phyloP scores from a whole-genome alignment of 768 basidiomycete genomes.

The Suillus subaureus region DNA sequence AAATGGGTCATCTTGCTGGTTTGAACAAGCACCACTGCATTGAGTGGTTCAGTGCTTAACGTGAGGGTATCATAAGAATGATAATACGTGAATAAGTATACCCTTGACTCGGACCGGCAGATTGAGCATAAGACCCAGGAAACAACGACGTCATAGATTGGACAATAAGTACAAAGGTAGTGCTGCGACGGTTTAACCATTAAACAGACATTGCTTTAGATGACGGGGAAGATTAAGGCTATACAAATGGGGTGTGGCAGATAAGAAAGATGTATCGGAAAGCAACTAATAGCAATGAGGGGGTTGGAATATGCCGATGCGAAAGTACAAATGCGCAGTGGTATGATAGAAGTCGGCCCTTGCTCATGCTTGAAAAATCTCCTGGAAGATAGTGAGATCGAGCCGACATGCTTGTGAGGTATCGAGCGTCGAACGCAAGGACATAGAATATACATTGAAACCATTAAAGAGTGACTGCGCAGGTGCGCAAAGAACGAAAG shows the following conservation, averaged over 20 bases:
- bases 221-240: constrained; percentile 39
- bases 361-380: constrained; percentile 37
- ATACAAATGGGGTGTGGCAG: constrained; percentile 47
- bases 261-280: constrained; percentile 40
- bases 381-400: constrained; percentile 41
- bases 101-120: background rate
- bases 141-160: constrained; percentile 38
- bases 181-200: constrained; percentile 40
- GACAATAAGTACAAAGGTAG: constrained; percentile 43
- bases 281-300: constrained; percentile 42
- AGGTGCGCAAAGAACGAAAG: constrained; percentile 16
- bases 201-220: constrained; percentile 45
- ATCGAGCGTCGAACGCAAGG: constrained; percentile 36
- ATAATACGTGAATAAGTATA: background rate
- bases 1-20: no score
- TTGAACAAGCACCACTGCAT: background rate
- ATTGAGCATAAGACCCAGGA: constrained; percentile 13
- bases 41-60: background rate
- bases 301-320: constrained; percentile 56
- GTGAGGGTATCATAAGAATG: background rate
- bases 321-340: constrained; percentile 70
- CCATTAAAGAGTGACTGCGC: constrained; percentile 32
- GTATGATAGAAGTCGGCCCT: constrained; percentile 47
- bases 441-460: constrained; percentile 42
- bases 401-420: constrained; percentile 35